Conservation (phyloP, 1,284 basidiomycete species). For the Pseudozyma hubeiensis region DNA sequence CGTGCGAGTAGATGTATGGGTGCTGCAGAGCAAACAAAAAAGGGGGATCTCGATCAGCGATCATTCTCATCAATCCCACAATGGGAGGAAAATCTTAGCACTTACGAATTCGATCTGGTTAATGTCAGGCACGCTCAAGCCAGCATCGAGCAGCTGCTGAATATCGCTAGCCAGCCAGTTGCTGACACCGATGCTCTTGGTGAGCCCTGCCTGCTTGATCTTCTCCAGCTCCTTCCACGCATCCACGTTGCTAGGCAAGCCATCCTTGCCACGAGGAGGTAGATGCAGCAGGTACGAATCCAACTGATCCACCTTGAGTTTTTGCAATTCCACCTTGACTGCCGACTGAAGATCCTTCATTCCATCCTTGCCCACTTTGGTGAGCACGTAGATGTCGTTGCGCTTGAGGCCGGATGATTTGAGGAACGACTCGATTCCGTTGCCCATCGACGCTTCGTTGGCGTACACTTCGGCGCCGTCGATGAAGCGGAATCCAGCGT, state of each 20-base stretch:
- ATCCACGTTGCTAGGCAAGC: constrained; percentile 50
- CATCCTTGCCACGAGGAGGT: constrained; percentile 54
- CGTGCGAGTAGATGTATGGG: constrained; percentile 39
- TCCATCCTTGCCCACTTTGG: constrained; percentile 39
- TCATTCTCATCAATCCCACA: too few species aligned
- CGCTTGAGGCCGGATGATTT: constrained; percentile 26
- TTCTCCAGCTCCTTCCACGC: constrained; percentile 55
- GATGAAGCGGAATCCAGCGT: constrained; percentile 46
- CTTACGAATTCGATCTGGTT: constrained; percentile 60
- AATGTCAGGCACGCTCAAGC: constrained; percentile 51
- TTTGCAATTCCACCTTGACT: constrained; percentile 37
- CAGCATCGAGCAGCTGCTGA: constrained; percentile 51
- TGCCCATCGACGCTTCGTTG: constrained; percentile 45
- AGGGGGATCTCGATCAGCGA: neutral
- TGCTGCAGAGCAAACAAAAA: constrained; percentile 15
- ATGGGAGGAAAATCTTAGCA: neutral
- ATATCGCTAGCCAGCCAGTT: constrained; percentile 57
- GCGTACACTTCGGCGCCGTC: constrained; percentile 52
- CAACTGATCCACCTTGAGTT: constrained; percentile 41
- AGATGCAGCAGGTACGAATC: constrained; percentile 53
- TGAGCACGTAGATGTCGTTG: constrained; percentile 42
- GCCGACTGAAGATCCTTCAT: constrained; percentile 37
- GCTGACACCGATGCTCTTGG: constrained; percentile 53
- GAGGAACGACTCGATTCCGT: constrained; percentile 38
- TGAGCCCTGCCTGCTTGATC: constrained; percentile 48